Base-by-base conservation (phyloP, 305 asterid species). In the Striga hermonthica region DNA sequence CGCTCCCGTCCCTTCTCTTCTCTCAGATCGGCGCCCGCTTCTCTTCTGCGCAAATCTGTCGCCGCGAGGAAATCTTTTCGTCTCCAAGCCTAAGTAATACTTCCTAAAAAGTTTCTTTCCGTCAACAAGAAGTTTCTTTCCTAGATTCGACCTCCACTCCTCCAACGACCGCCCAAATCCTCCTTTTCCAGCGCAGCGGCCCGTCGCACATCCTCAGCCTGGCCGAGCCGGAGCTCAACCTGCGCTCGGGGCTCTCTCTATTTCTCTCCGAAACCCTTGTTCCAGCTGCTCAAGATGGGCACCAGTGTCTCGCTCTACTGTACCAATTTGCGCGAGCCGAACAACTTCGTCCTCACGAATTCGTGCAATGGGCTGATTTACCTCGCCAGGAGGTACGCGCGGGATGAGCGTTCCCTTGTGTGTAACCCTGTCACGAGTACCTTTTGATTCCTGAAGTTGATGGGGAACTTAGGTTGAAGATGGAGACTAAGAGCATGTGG, bases 331-430 rank as follows among this genome's bases (percentile, higher is more conserved):
- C 54, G 45, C 53, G 53, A 52, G 41, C n/a, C 43, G 8, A 60
- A 54, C 38, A 9, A 41, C 28, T 43, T 35, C 13, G 63, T 22
- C 22, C 58, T 72, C 15, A 53, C 40, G 55, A 66, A 72, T 72
- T 66, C 72, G 8, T 72, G 72, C 41, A 66, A 72, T 4, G 72
- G 76, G n/a, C 60, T 72, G 72, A 55, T 66, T 40, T 72, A 41
- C 60, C 41, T 66, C 4, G 64, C 3, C 15, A 69, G 67, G 54
- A 43, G 22, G 57, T 8, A 31, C 54, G 11, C 41, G 6, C 4
- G 9, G n/a, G 66, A 64, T 48, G 56, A 64, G 64, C 50, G 60
- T 6, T 53, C 76, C n/a, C 9, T 72, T 15, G 72, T 67, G 59
- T 72, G 76, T 56, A 72, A 72, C 54, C 76, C 67, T 28, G 63